Evolutionary conservation across 192 early-diverging fungal species (phyloP).

Genomic region (Coemansia sp.): DNA sequence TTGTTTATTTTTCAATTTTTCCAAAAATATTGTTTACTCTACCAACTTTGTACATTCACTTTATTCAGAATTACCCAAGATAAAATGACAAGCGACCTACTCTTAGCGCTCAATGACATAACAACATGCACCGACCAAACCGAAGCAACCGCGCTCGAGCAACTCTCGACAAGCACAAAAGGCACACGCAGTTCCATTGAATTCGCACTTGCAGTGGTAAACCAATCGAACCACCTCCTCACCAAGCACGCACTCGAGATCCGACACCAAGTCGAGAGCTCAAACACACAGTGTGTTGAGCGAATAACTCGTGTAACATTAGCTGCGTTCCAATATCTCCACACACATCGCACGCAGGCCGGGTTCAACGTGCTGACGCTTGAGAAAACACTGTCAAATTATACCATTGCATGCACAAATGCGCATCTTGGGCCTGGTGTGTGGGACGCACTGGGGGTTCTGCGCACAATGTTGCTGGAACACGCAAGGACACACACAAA

Average conservation of each 20-base stretch:
- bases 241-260: constrained; percentile 20
- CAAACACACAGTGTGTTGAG: constrained; percentile 11
- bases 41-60: too few relatives aligned
- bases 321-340: constrained; percentile 27
- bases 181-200: constrained; percentile 24
- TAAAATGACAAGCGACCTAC: constrained; percentile 14
- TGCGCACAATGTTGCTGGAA: constrained; percentile 28
- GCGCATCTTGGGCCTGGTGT: constrained; percentile 26
- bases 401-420: constrained; percentile 36
- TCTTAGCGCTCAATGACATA: constrained; percentile 19
- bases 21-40: too few relatives aligned
- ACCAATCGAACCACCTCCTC: constrained; percentile 45
- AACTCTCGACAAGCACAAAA: constrained; percentile 13
- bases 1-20: too few relatives aligned
- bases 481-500: constrained; percentile 29
- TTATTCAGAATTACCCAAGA: too few relatives aligned
- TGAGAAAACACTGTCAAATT: constrained; percentile 47
- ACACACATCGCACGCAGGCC: constrained; percentile 19
- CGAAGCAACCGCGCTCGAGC: constrained; percentile 25
- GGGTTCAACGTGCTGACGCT: constrained; percentile 41
- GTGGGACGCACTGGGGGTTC: constrained; percentile 31
- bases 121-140: constrained; percentile 24
- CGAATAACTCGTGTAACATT: constrained; percentile 21
- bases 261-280: constrained; percentile 7
- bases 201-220: constrained; percentile 36